Base-by-base conservation (phyloP, 257 asterid species). In the Lycium barbarum region DNA sequence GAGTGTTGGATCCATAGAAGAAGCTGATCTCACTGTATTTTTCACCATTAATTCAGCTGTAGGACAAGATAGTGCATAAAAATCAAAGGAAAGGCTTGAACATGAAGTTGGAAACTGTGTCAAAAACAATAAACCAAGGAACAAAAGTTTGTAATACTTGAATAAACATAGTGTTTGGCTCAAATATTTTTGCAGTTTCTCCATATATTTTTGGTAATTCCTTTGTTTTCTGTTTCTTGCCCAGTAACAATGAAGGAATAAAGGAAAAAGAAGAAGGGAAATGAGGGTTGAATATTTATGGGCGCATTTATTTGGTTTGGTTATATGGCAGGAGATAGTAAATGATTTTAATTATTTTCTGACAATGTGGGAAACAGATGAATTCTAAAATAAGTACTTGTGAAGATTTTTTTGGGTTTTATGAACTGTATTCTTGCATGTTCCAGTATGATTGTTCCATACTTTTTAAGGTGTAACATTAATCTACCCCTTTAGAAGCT, bases 11-110 rank as follows among this genome's bases (percentile, higher is more conserved):
- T 94, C 97, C 88, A 36, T 9, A 36, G 91, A 90, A 18, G 97
- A 92, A 86, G 97, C 95, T 79, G 94, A 86, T 85, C 92, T 87
- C 11, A 93, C 97, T 26, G 97, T 88, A 73, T 92, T 91, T 82
- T 88, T 92, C 88, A 94, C 97, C 68, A 90, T 89, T 55, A 91
- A 43, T 83, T 94, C 98, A 67, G 94, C 98, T 13, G 91, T 22
- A 0, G 98, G 98, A 85, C 98, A 94, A 0, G 98, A 90, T 78
- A 38, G 38, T 2, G 93, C 90, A 18, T 94, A 93, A 83, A 92
- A 94, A 71, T 86, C 88, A 53, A 90, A 85, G 18, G 94, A 87
- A 43, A 91, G 86, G 80, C 81, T 38, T n/a, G 91, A 83, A 1
- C 86, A 84, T 4, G 91, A 88, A 40, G 90, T 59, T n/a, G 83